A percentile compares a stretch with the other conserved stretches of the same genome.
Evolutionary conservation across 164 flowering plant species (phyloP).

Genomic region (Cinnamomum micranthum): DNA sequence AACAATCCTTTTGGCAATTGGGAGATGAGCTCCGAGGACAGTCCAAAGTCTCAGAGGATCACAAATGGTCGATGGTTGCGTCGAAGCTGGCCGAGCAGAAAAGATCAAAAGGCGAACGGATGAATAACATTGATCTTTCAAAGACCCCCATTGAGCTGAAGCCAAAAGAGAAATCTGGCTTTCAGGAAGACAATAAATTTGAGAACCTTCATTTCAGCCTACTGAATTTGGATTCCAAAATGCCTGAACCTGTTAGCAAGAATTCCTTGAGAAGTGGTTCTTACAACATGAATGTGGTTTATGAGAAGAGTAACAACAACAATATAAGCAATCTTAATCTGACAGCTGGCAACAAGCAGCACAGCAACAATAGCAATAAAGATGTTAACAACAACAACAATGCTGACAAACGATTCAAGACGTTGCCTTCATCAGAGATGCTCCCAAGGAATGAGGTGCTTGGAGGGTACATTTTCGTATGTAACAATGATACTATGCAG

Average conservation of each 20-base stretch:
- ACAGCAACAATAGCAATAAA: conserved; percentile 32
- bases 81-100: conserved; percentile 88
- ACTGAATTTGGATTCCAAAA: conserved; percentile 59
- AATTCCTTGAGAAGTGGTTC: conserved; percentile 30
- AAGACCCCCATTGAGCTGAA: conserved; percentile 49
- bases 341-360: conserved; percentile 39
- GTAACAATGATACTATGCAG: conserved; percentile 96
- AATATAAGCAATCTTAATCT: conserved; percentile 32
- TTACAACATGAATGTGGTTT: conserved; percentile 41
- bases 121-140: conserved; percentile 76
- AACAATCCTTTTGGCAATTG: conserved; percentile 79
- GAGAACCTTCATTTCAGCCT: conserved; percentile 63
- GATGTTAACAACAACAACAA: conserved; percentile 27
- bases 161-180: conserved; percentile 48
- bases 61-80: conserved; percentile 76
- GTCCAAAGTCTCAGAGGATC: conserved; percentile 76
- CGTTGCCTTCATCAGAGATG: conserved; percentile 86
- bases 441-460: conserved; percentile 90
- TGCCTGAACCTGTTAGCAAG: conserved; percentile 39
- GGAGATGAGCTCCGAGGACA: conserved; percentile 92
- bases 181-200: conserved; percentile 76
- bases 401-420: conserved; percentile 90
- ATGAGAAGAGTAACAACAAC: conserved; percentile 31
- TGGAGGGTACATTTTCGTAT: conserved; percentile 96
- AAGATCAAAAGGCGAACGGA: conserved; percentile 66